Percentiles rank a stretch among this genome's conserved stretches.
Conservation (phyloP, 1,284 basidiomycete genomes). For the Leccinum subspadiceum region DNA sequence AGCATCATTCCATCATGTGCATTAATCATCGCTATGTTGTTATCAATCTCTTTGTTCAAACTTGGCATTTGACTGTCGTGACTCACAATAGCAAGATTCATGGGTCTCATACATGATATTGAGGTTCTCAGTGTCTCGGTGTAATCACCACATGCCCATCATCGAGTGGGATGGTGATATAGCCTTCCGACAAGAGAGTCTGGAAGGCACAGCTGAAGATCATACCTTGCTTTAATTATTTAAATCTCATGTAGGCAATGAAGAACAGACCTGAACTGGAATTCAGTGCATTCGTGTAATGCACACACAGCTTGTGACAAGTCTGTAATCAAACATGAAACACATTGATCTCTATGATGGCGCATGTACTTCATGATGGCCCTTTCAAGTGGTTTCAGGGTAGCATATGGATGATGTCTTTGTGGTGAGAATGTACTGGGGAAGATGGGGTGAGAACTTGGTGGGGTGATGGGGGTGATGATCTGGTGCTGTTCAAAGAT, state of each 20-base stretch:
- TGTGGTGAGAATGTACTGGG: constrained; percentile 22
- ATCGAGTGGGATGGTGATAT: constrained; percentile 33
- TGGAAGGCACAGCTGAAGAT: constrained; percentile 22
- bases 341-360: neutral
- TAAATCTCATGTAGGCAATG: neutral
- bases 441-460: constrained; percentile 6
- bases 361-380: constrained; percentile 23
- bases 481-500: neutral
- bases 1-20: constrained; percentile 17
- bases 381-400: constrained; percentile 19
- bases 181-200: constrained; percentile 27
- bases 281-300: constrained; percentile 17
- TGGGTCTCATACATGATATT: neutral
- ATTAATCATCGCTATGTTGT: constrained; percentile 8
- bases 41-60: neutral
- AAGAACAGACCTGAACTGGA: constrained; percentile 23
- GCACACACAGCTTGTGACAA: constrained; percentile 14
- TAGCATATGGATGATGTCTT: constrained; percentile 22
- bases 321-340: constrained; percentile 13
- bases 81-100: neutral
- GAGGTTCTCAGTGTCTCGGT: constrained; percentile 19
- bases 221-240: neutral
- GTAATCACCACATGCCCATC: constrained; percentile 31
- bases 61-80: neutral
- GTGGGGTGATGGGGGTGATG: neutral